Base-by-base conservation (phyloP, 192 early-diverging fungal species). In the Radiomyces spectabilis region DNA sequence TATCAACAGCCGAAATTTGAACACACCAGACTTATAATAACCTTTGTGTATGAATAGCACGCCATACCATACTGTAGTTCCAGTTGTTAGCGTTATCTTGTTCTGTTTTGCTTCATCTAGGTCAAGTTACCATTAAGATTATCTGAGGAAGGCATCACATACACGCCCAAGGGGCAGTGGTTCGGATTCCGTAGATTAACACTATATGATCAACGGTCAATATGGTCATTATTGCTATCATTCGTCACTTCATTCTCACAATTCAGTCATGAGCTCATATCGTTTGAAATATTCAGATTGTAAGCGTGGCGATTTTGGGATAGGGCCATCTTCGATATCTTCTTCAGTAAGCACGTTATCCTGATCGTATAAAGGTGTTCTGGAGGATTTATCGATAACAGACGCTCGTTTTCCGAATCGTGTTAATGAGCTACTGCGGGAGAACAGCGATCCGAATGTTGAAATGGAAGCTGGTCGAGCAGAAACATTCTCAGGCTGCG, bases 21-120 rank as follows among this genome's bases (percentile, higher is more conserved):
- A 89, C 5, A 94, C 91, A 0, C 85, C 92, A 41, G 88, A 83
- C 27, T 82, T 81, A 70, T 92, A 96, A 69, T 85, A 94, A 27
- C 93, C 93, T 29, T 89, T 83, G 66, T 93, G 89, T 29, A 96
- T 70, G 66, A 94, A 92, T 27, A 96, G 66, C 5, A 85, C 83
- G 0, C 89, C 93, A 57, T 85, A 80, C 92, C 92, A 94, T 44
- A 79, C 87, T 82, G 33, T 25, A 2, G 15, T 0, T 6, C 45
- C 10, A 22, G 48, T 7, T 18, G 12, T 48, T 18, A 22, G 5
- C 2, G 35, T 41, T n/a, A 30, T 30, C 26, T 24, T 40, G 1
- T 19, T 31, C 8, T 25, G n/a, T 19, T 18, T 30, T 49, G 24
- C 38, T 22, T 43, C 22, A 4, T 51, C 60, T 30, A 18, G 18